Evolutionary conservation across 228 moss, liverwort and hornwort genomes (phyloP).

Genomic region (Sphagnum magellanicum): DNA sequence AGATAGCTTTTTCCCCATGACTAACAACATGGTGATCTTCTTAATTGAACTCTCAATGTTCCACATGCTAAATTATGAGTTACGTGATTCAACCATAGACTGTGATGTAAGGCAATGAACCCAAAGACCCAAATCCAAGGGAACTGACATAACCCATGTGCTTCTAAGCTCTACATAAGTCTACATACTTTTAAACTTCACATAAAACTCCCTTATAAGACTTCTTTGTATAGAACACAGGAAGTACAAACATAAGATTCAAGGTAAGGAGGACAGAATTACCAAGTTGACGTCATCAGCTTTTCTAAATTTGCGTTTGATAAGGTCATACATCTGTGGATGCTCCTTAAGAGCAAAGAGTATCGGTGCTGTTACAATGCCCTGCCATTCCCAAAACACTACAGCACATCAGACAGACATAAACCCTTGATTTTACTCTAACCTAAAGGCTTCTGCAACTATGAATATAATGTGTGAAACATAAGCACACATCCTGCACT

Average conservation of each 20-base stretch:
- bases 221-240: no score
- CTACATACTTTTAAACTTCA: no score
- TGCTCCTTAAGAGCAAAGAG: conserved; percentile 87
- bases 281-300: conserved; percentile 73
- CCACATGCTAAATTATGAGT: no score
- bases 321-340: conserved; percentile 68
- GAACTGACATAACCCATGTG: no score
- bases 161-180: no score
- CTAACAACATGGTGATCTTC: not conserved
- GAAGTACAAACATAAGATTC: no score
- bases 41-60: not conserved
- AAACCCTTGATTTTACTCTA: no score
- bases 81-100: not conserved
- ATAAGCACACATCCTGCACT: no score
- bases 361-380: conserved; percentile 90
- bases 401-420: not conserved
- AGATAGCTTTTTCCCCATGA: not conserved
- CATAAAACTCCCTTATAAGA: no score
- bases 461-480: no score
- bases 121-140: not conserved
- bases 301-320: conserved; percentile 69
- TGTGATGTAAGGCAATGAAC: not conserved
- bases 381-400: conserved; percentile 32
- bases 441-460: not conserved
- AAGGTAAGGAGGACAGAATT: not conserved